Evolutionary conservation across 306 rosid genomes (phyloP), one percentile per base, ranked within the genome.

Genomic region (Lathyrus sativus): DNA sequence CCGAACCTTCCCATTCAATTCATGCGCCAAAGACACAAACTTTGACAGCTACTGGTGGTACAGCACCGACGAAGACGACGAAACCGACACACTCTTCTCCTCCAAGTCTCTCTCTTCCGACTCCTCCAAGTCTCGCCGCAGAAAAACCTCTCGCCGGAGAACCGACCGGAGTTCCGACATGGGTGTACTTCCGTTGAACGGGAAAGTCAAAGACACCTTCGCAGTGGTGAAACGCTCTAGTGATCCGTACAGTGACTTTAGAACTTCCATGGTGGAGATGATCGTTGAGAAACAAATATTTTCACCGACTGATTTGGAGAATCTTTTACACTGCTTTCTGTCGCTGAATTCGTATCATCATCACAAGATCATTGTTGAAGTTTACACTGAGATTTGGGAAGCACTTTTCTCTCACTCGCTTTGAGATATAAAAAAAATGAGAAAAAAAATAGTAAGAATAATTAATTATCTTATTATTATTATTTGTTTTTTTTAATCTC

Each of bases 181-280:
- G 83, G 89, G 85, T 51, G 65, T 81, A 44, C 31, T 83, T 3
- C 95, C 93, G 10, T 46, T 88, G 54, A 73, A 72, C n/a, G 98
- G 86, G 57, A 93, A 83, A 73, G 97, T 90, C 38, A 93, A 82
- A 75, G 90, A 83, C 61, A 88, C 92, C 44, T 86, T 93, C n/a
- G 97, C 97, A 0, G 95, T 93, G 76, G 97, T 88, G 86, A 93
- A 93, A 86, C 87, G 87, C 19, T 93, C 99, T 2, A 88, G 88
- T 43, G 95, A 93, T 67, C 99, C 99, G 5, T 86, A 93, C 88
- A 87, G 72, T 37, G 99, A 93, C 70, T 93, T 93, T 59, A 86
- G 97, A 71, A 80, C 82, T 0, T 93, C 99, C 0, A 93, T 93
- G 99, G 85, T 93, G 70, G 99, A 93, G 49, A 93, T 93, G 99